Base-by-base conservation (phyloP, 2,329 filamentous ascomycete genomes). In the Botrytis byssoidea region DNA sequence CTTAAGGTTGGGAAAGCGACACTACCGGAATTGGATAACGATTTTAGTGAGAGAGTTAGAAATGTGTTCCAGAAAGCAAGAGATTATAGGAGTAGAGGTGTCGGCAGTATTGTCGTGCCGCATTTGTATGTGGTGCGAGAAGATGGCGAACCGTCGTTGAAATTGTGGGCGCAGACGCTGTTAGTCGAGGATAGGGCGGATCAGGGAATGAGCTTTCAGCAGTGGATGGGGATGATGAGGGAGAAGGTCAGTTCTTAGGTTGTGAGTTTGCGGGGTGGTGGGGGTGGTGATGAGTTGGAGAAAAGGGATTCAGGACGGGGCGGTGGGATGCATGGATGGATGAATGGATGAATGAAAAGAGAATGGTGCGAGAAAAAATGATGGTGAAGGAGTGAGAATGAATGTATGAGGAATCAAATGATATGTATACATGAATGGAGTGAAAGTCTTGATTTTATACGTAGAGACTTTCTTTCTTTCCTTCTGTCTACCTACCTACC, bases 91-190 rank as follows among this genome's bases (percentile, higher is more conserved):
- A 88, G 92, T 44, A 93, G 94, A 81, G 94, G 95, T 3, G 95
- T 96, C 25, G 96, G 96, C 76, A 97, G 94, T 83, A 97, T 98
- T 77, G 89, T 91, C n/a, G 90, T 97, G 75, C 96, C 96, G 67
- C 93, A 97, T 80, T 86, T 99, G 73, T 99, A 98, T 82, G 88
- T 98, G 79, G 92, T 98, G 75, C 91, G 95, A 79, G 95, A 98
- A 83, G 96, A 98, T 80, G 96, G 96, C 70, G 96, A 99, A 84
- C 96, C 96, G 46, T 95, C 93, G 79, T 85, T 99, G 82, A 95
- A 97, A 84, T 86, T 98, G 76, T 99, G 96, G 96, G 96, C 96
- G 63, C 95, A 98, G 86, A 98, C 96, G 61, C 86, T 98, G 83
- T 85, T 99, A 79, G 92, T 99, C 65, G 96, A 99, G 83, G 96